Percentiles rank a stretch among this genome's conserved stretches.
Conservation (phyloP, 768 basidiomycete species). For the Rhodocollybia butyracea region DNA sequence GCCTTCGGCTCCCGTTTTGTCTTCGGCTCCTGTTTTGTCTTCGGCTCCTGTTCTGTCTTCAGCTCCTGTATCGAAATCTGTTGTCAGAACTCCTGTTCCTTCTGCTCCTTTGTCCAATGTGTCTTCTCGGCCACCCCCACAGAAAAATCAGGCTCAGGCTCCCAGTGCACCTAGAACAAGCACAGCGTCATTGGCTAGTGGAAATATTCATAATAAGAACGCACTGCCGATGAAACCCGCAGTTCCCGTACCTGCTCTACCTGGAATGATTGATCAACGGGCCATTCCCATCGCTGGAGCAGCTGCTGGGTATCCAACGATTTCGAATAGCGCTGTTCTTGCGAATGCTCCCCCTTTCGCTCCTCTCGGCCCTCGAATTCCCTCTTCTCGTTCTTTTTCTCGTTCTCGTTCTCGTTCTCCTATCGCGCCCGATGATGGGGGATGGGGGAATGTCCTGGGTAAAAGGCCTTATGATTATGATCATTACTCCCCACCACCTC, state of each 20-base stretch:
- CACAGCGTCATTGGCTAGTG: too few species aligned
- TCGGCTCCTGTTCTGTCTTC: not conserved
- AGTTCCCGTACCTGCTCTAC: not conserved
- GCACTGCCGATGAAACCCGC: too few species aligned
- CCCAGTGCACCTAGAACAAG: too few species aligned
- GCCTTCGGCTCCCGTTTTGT: not conserved
- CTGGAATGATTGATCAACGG: not conserved
- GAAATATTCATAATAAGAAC: too few species aligned
- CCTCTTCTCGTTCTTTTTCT: too few species aligned
- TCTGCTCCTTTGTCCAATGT: too few species aligned
- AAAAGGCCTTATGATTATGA: not conserved
- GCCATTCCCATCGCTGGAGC: not conserved
- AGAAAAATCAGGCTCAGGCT: not conserved
- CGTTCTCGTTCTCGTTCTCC: not conserved
- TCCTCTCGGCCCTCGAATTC: not conserved
- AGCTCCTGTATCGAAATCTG: too few species aligned
- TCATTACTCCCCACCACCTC: not conserved
- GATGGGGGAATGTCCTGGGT: not conserved
- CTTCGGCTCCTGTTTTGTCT: not conserved
- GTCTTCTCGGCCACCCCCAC: not conserved
- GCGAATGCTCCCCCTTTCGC: not conserved
- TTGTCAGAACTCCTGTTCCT: not conserved
- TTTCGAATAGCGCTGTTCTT: too few species aligned
- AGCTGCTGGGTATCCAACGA: too few species aligned
- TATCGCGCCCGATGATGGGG: not conserved